Percentiles rank a stretch among this genome's conserved stretches.
These are phyloP conservation scores for Citrullus amarus DNA, from an alignment of 306 rosid species.

Conservation along the genomic window DNA sequence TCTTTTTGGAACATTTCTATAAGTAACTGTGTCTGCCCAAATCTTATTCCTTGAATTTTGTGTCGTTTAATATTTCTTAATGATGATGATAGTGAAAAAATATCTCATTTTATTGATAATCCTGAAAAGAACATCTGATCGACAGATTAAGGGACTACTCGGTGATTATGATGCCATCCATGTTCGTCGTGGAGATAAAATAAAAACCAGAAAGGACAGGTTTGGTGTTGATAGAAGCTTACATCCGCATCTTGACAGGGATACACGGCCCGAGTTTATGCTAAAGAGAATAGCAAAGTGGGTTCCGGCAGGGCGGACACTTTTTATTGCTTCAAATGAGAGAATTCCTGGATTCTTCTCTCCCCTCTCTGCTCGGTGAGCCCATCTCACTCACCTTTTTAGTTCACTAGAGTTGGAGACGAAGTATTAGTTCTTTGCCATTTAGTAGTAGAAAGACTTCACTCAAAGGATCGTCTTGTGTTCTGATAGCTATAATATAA, in stretches of 20 bases:
- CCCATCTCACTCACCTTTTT: slow-evolving; percentile 12
- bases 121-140: slow-evolving; percentile 3
- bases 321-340: slow-evolving; percentile 92
- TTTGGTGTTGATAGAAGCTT: slow-evolving; percentile 62
- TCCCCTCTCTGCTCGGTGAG: slow-evolving; percentile 70
- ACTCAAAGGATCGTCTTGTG: not conserved
- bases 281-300: slow-evolving; percentile 62
- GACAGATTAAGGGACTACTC: slow-evolving; percentile 42
- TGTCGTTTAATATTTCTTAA: too few relatives aligned
- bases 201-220: slow-evolving; percentile 87
- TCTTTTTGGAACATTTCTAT: not conserved
- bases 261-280: slow-evolving; percentile 77
- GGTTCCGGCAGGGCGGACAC: slow-evolving; percentile 78
- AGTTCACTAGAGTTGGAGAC: not conserved
- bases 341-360: slow-evolving; percentile 81
- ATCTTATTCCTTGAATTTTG: not conserved
- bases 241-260: slow-evolving; percentile 93
- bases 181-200: slow-evolving; percentile 95
- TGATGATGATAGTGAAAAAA: not conserved
- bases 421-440: not conserved
- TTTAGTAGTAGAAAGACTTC: not conserved
- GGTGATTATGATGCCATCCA: slow-evolving; percentile 80
- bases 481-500: not conserved
- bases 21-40: not conserved
- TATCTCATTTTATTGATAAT: not conserved